Evolutionary conservation across 768 basidiomycete species (phyloP), one percentile per base, ranked within the genome.

Genomic region (Russula abietina): DNA sequence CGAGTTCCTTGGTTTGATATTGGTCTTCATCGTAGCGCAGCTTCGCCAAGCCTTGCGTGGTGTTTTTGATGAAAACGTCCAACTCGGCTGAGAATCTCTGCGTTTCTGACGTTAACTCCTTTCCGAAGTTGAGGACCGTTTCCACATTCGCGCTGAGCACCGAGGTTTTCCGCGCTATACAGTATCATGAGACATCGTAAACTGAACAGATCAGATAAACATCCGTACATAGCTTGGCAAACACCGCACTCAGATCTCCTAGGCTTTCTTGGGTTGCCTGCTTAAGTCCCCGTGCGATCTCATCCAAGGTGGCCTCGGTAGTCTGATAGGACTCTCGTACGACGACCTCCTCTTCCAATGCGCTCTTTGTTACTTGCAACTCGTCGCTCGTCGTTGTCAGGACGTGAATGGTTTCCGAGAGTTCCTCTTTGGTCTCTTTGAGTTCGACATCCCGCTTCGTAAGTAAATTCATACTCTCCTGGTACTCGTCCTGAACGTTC

Each of bases 401-500:
- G 49, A 79, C 77, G 1, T 73, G 75, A 64, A 83, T 78, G 1
- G 81, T 82, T 59, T 76, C 76, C 60, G 78, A 75, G 53, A 95
- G 74, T 68, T 75, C 79, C 22, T 80, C 81, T 62, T 78, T 80
- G 3, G 88, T 82, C 55, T 79, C 75, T 60, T 80, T 83, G 58
- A 98, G 75, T 71, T 97, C 92, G 8, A 83, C 82, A 56, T 95
- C 89, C 33, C 84, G 81, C 68, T 82, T 84, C 71, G 85, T 83
- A 51, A 98, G 75, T 51, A 93, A 67, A 2, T 81, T 84, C 60
- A 94, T 89, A 68, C 90, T 88, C 73, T 95, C 87, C 70, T 97
- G 93, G 68, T 93, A 96, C 74, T 98, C 94, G 60, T 94, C 93
- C 58, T 88, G 80, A 19, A 93, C 84, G 33, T 80, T 84, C 58